These are phyloP conservation scores for Fomitopsis serialis DNA, from an alignment of 768 basidiomycete genomes.

Conservation along the genomic window DNA sequence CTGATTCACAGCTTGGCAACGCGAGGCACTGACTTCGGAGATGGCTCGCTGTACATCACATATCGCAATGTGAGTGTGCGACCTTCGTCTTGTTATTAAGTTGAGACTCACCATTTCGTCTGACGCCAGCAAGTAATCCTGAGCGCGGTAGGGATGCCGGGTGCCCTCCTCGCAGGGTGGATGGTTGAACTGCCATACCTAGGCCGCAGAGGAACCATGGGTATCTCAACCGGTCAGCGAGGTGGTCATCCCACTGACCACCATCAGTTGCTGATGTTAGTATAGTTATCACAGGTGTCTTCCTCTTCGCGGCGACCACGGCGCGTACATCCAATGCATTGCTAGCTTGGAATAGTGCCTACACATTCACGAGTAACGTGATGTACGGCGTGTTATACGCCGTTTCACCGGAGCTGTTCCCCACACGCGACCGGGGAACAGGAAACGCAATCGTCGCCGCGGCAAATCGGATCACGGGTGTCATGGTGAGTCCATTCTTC, in stretches of 20 bases:
- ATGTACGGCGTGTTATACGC: conserved; percentile 47
- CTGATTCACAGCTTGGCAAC: conserved; percentile 42
- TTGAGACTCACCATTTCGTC: background rate
- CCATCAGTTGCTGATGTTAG: conserved; percentile 3
- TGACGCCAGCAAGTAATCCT: conserved; percentile 44
- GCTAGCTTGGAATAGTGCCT: conserved; percentile 55
- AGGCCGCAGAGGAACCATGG: conserved; percentile 50
- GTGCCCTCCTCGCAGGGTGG: conserved; percentile 50
- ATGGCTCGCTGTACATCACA: conserved; percentile 62
- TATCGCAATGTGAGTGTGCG: conserved; percentile 56
- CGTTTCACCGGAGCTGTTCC: conserved; percentile 48
- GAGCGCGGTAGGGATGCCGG: conserved; percentile 52
- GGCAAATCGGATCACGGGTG: conserved; percentile 51
- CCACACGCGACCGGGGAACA: conserved; percentile 48
- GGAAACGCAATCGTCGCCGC: conserved; percentile 49
- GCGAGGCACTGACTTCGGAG: conserved; percentile 64
- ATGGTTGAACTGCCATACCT: conserved; percentile 45
- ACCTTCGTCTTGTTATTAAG: background rate
- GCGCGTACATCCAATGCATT: conserved; percentile 46
- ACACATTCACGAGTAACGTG: conserved; percentile 50
- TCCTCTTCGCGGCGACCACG: conserved; percentile 53
- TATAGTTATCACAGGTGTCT: conserved; percentile 46
- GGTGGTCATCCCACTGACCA: background rate
- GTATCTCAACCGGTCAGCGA: conserved; percentile 40
- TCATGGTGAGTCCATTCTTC: conserved; percentile 37